These are phyloP conservation scores for Saccharomyces hybrid DNA, from an alignment of 1,139 yeast genomes.

Conservation along the genomic window DNA sequence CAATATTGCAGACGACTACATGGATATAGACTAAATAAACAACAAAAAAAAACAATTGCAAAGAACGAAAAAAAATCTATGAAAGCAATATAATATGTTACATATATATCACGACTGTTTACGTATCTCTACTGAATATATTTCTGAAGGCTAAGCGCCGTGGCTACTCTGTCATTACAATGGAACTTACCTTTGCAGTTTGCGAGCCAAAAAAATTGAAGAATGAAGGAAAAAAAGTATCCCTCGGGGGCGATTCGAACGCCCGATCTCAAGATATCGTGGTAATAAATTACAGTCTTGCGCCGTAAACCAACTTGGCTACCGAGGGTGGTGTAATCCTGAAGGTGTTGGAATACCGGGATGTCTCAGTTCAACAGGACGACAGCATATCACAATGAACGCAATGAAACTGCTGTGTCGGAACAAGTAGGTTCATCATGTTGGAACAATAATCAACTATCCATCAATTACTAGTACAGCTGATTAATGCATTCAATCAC, in stretches of 20 bases:
- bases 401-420: no score
- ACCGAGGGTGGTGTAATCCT: slow-evolving; percentile 6
- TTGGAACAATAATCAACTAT: no score
- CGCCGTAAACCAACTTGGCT: slow-evolving; percentile 2
- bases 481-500: no score
- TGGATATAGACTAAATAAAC: not conserved
- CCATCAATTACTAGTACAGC: no score
- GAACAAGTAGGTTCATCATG: no score
- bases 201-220: not conserved
- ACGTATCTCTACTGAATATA: not conserved
- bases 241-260: slow-evolving; percentile 14
- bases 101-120: not conserved
- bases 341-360: no score
- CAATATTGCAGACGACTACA: not conserved
- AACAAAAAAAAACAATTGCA: no score
- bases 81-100: not conserved
- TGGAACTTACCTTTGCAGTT: no score
- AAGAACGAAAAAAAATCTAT: no score
- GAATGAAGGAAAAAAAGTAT: slow-evolving; percentile 1
- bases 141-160: not conserved
- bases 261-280: slow-evolving; percentile 13
- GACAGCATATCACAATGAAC: no score
- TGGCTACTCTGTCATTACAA: no score
- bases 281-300: slow-evolving; percentile 11
- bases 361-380: no score